Percentiles rank a stretch among this genome's conserved stretches.
phyloP scores from a whole-genome alignment of 2,329 filamentous ascomycete genomes.

The Colletotrichum filicis region DNA sequence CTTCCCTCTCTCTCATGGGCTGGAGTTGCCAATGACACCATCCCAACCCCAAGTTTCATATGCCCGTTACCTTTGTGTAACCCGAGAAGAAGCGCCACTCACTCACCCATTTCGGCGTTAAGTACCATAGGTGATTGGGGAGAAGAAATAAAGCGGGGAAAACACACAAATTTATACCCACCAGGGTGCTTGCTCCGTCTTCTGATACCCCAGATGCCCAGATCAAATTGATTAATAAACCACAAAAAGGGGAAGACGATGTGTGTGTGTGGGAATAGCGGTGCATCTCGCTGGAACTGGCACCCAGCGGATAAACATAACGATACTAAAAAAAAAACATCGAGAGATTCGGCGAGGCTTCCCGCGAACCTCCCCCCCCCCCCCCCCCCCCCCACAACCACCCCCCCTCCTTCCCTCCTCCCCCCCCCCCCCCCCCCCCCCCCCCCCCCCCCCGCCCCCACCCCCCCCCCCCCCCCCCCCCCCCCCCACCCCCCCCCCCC shows the following conservation, averaged over 20 bases:
- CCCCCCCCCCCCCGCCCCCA: too few species aligned
- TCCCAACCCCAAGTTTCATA: background rate
- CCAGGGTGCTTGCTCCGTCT: background rate
- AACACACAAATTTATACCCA: background rate
- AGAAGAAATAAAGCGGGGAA: background rate
- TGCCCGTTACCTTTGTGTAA: background rate
- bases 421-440: too few species aligned
- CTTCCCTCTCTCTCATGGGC: too few species aligned
- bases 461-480: too few species aligned
- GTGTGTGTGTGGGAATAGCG: background rate
- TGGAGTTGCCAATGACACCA: background rate
- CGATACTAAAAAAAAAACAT: background rate
- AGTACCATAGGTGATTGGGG: background rate
- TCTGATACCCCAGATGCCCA: background rate
- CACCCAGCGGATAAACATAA: background rate
- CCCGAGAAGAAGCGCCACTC: background rate
- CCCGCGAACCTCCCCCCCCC: background rate
- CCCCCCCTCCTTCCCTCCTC: too few species aligned
- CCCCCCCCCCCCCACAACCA: too few species aligned
- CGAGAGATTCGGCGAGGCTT: background rate
- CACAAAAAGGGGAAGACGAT: background rate
- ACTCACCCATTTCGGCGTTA: background rate
- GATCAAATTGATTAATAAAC: background rate
- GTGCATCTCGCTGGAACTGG: too few species aligned
- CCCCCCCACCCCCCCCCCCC: too few species aligned